Conservation (phyloP, 2,329 filamentous ascomycete genomes). For the Allantophomopsis lycopodina region DNA sequence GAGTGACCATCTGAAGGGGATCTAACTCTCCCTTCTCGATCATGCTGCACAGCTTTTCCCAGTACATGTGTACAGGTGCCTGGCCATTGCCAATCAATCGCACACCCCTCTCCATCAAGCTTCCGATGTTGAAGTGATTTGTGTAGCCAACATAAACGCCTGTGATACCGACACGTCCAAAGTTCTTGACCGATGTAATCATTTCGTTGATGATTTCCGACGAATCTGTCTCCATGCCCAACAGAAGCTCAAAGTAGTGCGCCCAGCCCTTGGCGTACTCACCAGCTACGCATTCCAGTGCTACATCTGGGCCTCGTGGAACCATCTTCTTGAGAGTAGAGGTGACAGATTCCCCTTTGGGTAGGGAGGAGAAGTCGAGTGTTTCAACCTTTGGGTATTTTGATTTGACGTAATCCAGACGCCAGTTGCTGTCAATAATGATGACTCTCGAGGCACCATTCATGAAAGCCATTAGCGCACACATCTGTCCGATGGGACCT, state of each 20-base stretch:
- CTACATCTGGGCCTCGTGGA: constrained; percentile 60
- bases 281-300: constrained; percentile 52
- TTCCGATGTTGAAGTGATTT: constrained; percentile 27
- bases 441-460: constrained; percentile 66
- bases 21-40: constrained; percentile 59
- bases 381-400: constrained; percentile 53
- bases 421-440: constrained; percentile 60
- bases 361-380: constrained; percentile 51
- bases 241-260: constrained; percentile 40
- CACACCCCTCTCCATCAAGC: constrained; percentile 77
- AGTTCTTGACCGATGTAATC: constrained; percentile 60
- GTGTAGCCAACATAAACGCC: constrained; percentile 49
- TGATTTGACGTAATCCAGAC: constrained; percentile 53
- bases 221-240: constrained; percentile 72
- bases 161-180: constrained; percentile 63
- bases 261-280: constrained; percentile 49
- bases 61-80: constrained; percentile 70
- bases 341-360: constrained; percentile 53
- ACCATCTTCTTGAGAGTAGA: constrained; percentile 61
- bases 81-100: constrained; percentile 57
- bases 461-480: constrained; percentile 58
- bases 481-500: constrained; percentile 75
- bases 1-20: constrained; percentile 67
- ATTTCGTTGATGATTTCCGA: constrained; percentile 72
- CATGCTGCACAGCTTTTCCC: constrained; percentile 58